Conservation (phyloP, 805 yeast genomes). For the Candida pini region DNA sequence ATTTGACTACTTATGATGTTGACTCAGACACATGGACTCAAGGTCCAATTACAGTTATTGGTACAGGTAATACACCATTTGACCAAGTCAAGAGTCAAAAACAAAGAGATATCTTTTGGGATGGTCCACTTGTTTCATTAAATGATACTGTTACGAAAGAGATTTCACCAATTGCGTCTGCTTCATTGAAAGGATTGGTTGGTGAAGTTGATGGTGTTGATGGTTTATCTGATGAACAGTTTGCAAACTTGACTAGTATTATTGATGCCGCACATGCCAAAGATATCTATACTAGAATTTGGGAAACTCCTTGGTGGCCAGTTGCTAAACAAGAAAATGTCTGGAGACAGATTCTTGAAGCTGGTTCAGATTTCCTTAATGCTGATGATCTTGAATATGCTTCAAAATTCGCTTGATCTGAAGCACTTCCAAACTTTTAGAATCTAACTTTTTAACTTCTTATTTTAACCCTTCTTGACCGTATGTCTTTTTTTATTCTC, state of each 20-base stretch:
- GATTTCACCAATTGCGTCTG: constrained; percentile 33
- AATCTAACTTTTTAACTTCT: not conserved
- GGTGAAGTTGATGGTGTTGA: constrained; percentile 14
- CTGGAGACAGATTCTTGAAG: constrained; percentile 41
- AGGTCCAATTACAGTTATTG: constrained; percentile 57
- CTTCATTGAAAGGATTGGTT: constrained; percentile 21
- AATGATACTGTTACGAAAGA: constrained; percentile 15
- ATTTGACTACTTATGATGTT: constrained; percentile 44
- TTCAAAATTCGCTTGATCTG: constrained; percentile 7
- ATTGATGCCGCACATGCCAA: constrained; percentile 42
- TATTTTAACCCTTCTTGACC: no score
- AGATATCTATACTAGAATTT: constrained; percentile 53
- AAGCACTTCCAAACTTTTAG: no score
- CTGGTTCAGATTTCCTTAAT: constrained; percentile 55
- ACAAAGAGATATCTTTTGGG: constrained; percentile 39
- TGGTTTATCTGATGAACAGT: constrained; percentile 33
- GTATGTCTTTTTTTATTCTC: no score
- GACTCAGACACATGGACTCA: constrained; percentile 27
- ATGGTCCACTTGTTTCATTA: constrained; percentile 41
- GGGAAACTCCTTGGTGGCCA: constrained; percentile 77
- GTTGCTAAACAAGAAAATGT: constrained; percentile 35
- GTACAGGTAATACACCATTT: constrained; percentile 62
- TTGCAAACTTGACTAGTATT: constrained; percentile 18
- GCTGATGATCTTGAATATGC: constrained; percentile 48
- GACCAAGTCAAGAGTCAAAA: constrained; percentile 26